Evolutionary conservation across 2,329 filamentous ascomycete genomes (phyloP).

Genomic region (Furcasterigmium furcatum): DNA sequence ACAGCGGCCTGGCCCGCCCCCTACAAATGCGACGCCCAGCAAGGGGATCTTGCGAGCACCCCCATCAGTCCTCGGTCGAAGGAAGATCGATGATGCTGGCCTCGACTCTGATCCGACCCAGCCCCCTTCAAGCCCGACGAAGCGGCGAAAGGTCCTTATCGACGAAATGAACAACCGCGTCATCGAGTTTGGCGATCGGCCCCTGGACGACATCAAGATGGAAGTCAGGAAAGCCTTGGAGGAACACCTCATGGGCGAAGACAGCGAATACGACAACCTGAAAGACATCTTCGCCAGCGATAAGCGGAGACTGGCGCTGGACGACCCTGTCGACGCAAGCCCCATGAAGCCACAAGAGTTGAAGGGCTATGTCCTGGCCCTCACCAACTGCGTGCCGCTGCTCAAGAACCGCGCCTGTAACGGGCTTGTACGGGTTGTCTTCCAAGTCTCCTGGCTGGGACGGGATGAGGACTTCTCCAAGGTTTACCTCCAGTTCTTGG

Average conservation of each 20-base stretch:
- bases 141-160: constrained; percentile 56
- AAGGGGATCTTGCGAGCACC: constrained; percentile 50
- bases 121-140: constrained; percentile 39
- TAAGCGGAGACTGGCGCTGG: constrained; percentile 31
- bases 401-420: constrained; percentile 56
- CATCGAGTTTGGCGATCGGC: constrained; percentile 49
- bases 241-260: constrained; percentile 52
- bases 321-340: constrained; percentile 40
- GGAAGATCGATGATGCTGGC: constrained; percentile 40
- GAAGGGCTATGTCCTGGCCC: constrained; percentile 58
- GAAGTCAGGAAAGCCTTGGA: constrained; percentile 55
- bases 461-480: constrained; percentile 63
- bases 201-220: constrained; percentile 52
- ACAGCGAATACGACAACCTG: constrained; percentile 58
- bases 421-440: constrained; percentile 53
- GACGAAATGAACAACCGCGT: constrained; percentile 56
- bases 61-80: constrained; percentile 38
- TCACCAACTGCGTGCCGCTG: constrained; percentile 58
- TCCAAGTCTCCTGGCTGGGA: constrained; percentile 63
- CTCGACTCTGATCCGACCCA: constrained; percentile 33
- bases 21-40: constrained; percentile 36
- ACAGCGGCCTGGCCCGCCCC: constrained; percentile 25
- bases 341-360: constrained; percentile 50
- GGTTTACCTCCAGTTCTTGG: constrained; percentile 65
- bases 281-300: constrained; percentile 56